Conservation (phyloP, 2,329 filamentous ascomycete genomes). For the Alternaria metachromatica region DNA sequence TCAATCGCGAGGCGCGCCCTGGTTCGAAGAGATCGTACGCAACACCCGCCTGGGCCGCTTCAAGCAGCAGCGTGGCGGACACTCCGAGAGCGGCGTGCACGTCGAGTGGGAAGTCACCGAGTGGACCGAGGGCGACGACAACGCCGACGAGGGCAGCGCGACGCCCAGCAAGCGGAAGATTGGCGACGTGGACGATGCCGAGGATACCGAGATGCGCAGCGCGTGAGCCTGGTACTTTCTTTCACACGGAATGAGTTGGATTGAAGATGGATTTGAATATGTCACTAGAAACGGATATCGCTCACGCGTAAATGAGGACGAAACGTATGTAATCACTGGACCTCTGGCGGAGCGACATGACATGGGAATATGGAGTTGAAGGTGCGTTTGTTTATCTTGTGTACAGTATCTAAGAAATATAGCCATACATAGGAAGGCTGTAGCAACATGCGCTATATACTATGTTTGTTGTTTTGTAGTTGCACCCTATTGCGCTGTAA, state of each 20-base stretch:
- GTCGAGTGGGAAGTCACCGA: constrained; percentile 88
- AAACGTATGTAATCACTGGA: constrained; percentile 13
- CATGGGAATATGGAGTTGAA: constrained; percentile 21
- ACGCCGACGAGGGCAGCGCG: constrained; percentile 42
- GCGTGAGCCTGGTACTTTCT: constrained; percentile 15
- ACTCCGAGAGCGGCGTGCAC: constrained; percentile 68
- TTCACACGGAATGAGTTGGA: constrained; percentile 2
- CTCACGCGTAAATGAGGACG: constrained; percentile 35
- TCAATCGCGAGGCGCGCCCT: constrained; percentile 68
- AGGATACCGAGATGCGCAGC: constrained; percentile 43
- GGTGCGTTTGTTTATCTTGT: constrained; percentile 17
- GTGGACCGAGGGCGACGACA: constrained; percentile 55
- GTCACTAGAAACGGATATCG: constrained; percentile 27
- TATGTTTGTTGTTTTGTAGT: too few species aligned
- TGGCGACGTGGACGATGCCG: constrained; percentile 34
- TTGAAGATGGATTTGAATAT: not conserved
- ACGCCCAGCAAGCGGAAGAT: constrained; percentile 46
- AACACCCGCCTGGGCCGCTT: constrained; percentile 75
- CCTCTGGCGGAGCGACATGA: constrained; percentile 15
- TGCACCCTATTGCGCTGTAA: too few species aligned
- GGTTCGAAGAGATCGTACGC: constrained; percentile 83
- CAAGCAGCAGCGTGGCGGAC: constrained; percentile 66
- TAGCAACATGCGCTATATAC: too few species aligned
- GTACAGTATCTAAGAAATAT: constrained; percentile 11
- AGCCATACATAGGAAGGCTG: not conserved